Base-by-base conservation (phyloP, 202 grass and related monocot species). In the Musa balbisiana region DNA sequence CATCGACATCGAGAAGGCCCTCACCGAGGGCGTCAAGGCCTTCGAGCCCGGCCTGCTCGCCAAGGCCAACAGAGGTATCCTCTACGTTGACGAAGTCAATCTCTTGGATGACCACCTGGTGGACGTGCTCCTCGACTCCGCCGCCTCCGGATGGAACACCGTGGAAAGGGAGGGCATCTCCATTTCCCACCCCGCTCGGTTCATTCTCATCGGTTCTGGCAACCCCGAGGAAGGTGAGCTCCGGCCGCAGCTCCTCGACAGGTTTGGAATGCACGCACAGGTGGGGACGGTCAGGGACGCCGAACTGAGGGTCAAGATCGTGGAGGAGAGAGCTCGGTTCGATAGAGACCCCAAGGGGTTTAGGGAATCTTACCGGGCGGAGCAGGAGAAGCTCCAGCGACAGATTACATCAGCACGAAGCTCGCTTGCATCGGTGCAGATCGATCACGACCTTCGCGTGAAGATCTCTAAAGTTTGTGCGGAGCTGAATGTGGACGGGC, bases 81-180 rank as follows among this genome's bases (percentile, higher is more conserved):
- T 98, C 52, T 98, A 98, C 26, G 94, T 98, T 1, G 94, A 98
- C 23, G 94, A 98, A 81, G 94, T 98, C 25, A 98, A 98, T 69
- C 69, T 98, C 66, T 63, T 98, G 10, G 94, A 98, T 9, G 94
- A 98, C 81, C 94, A 98, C 53, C 81, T 98, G 27, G 94, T 98
- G 4, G 94, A 98, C 26, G 91, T 98, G 71, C 79, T 98, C 80
- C 85, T 98, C 52, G 95, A 98, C 73, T 67, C 95, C 0, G 95
- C 94, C 0, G 94, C 94, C 0, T 98, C 94, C 0, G 94, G 94
- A 0, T 98, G 94, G 94, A 98, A 98, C 86, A 98, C 94, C 1
- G 94, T 98, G 1, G 94, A 98, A 87, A 89, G 94, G 67, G 94
- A 98, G 87, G 94, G 94, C 22, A 98, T 98, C 81, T 98, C 94